phyloP scores from a whole-genome alignment of 805 yeast species.

The Kuraishia capsulata region DNA sequence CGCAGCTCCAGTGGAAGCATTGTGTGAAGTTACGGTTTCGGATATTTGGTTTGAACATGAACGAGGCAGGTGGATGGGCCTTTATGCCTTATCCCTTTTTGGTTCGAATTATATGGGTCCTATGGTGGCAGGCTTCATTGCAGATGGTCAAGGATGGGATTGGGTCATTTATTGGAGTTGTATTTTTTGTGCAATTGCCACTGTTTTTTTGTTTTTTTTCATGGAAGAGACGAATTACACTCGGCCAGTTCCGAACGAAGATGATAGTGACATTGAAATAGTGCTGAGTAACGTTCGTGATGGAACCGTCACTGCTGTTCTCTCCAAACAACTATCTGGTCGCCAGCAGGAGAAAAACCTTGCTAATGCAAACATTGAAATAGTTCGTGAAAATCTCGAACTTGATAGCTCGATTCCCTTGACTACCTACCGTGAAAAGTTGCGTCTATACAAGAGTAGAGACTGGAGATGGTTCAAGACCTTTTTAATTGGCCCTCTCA shows the following conservation, averaged over 20 bases:
- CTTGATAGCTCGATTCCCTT: slow-evolving; percentile 1
- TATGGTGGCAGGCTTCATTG: slow-evolving; percentile 40
- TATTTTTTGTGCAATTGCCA: slow-evolving; percentile 27
- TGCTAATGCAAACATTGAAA: neutral
- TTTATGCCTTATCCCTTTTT: slow-evolving; percentile 36
- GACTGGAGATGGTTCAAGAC: slow-evolving; percentile 16
- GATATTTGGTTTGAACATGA: slow-evolving; percentile 33
- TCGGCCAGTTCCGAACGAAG: neutral
- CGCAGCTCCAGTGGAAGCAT: slow-evolving; percentile 29
- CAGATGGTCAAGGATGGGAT: slow-evolving; percentile 31
- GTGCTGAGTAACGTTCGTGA: slow-evolving; percentile 2
- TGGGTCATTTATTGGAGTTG: slow-evolving; percentile 40
- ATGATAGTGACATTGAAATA: neutral
- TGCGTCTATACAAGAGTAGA: slow-evolving; percentile 23
- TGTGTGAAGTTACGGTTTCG: slow-evolving; percentile 21
- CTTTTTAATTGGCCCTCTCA: slow-evolving; percentile 27
- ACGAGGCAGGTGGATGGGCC: slow-evolving; percentile 20
- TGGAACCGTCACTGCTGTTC: neutral
- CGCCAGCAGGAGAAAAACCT: neutral
- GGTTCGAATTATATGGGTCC: slow-evolving; percentile 42
- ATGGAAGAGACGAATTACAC: slow-evolving; percentile 40
- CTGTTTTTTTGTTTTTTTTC: slow-evolving; percentile 24
- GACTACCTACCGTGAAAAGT: slow-evolving; percentile 14
- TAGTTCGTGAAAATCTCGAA: too few relatives aligned
- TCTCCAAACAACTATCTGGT: too few relatives aligned